Evolutionary conservation across 2,329 filamentous ascomycete species (phyloP), one percentile per base, ranked within the genome.

Genomic region (Chlorencoelia australis): DNA sequence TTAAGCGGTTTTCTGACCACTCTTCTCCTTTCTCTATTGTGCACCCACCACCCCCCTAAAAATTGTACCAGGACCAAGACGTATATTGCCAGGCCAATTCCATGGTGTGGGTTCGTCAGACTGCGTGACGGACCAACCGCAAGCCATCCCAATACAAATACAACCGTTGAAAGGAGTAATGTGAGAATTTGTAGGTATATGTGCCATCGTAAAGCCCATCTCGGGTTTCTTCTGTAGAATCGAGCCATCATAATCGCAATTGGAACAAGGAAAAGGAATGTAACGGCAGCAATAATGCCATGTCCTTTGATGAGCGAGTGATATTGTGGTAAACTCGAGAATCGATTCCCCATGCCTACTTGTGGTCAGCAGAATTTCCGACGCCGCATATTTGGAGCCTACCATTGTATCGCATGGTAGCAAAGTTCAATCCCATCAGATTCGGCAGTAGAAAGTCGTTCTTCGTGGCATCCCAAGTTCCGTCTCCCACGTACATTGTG

Each of bases 401-500:
- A 85, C 82, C 84, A 71, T 91, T 91, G 62, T 86, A 87, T 56
- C 71, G 76, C 77, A 84, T 88, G 5, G 83, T 88, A 33, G 79
- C 80, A 57, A 85, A 84, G 55, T 87, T 84, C 45, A 85, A 61
- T 7, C 82, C 82, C 50, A 79, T 67, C 30, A 91, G 63, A 53
- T 87, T 87, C 22, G 84, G 84, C 34, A 91, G 63, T 36, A 91
- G 63, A 56, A 89, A 91, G 13, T 73, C 77, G 53, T 88, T 85
- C 55, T 79, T 79, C 41, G 70, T 67, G 39, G 80, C 79, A 52
- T 88, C 80, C 83, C 84, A 91, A 21, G 84, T 89, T 15, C 84
- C 84, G 56, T 89, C 84, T 44, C 83, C 83, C 11, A 89, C 82
- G 37, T 66, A 69, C 68, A 88, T 67, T n/a, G 77, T 83, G 53